These are phyloP conservation scores for Populus euphratica DNA, from an alignment of 345 rosid species.

Conservation along the genomic window DNA sequence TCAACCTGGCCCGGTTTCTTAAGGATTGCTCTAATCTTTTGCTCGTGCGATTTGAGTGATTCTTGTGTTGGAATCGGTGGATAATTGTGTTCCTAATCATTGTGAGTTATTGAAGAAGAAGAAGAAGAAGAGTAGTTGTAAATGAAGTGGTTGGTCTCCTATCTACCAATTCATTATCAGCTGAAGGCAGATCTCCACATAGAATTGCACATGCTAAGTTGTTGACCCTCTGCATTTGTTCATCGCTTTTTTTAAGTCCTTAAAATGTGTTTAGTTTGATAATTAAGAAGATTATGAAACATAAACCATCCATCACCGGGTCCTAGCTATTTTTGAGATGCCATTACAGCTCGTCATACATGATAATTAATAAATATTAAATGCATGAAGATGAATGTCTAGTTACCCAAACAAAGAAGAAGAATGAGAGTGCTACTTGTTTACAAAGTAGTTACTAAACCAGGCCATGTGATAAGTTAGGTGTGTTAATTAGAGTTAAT, in stretches of 20 bases:
- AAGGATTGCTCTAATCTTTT: background rate
- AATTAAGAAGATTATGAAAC: background rate
- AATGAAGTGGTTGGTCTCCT: slow-evolving; percentile 1
- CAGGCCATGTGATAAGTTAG: no score
- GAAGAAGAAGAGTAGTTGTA: background rate
- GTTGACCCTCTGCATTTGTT: background rate
- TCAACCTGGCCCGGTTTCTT: no score
- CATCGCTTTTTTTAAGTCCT: background rate
- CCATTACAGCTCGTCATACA: no score
- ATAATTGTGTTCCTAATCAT: background rate
- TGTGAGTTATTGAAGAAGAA: background rate
- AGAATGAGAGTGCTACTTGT: no score
- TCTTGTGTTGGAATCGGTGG: background rate
- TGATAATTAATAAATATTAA: no score
- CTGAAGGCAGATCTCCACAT: background rate
- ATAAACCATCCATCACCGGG: background rate
- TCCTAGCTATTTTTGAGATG: no score
- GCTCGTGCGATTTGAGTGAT: background rate
- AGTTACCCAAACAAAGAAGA: no score
- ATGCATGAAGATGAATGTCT: no score
- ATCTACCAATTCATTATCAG: background rate
- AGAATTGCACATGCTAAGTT: background rate
- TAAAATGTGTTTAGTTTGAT: background rate
- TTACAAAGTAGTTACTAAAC: no score
- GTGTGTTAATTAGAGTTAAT: no score